Evolutionary conservation across 805 yeast species (phyloP).

Genomic region (Hyphopichia homilentoma): DNA sequence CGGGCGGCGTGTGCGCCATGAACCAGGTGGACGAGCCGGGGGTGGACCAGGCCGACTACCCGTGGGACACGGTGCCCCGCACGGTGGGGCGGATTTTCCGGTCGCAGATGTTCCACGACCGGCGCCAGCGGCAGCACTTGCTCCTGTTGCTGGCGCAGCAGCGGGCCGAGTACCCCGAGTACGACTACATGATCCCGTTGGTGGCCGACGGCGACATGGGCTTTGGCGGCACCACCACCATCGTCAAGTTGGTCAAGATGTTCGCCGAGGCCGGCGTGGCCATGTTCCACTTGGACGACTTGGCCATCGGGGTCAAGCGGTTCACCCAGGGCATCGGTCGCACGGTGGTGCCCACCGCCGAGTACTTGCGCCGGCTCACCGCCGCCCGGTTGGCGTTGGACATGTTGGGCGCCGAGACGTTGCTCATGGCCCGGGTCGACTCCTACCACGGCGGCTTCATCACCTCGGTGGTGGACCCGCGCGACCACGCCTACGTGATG

Average conservation of each 20-base stretch:
- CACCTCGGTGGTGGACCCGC: slow-evolving; percentile 8
- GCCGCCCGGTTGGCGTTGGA: slow-evolving; percentile 11
- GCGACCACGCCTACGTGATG: slow-evolving; percentile 10
- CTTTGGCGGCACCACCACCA: slow-evolving; percentile 11
- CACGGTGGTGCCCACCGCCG: slow-evolving; percentile 10
- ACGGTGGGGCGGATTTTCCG: slow-evolving; percentile 7
- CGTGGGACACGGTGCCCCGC: slow-evolving; percentile 64
- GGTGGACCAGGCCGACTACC: slow-evolving; percentile 68
- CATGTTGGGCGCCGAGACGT: slow-evolving; percentile 11
- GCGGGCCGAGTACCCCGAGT: slow-evolving; percentile 5
- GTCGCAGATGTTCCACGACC: slow-evolving; percentile 10
- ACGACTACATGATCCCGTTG: slow-evolving; percentile 8
- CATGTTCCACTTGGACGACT: slow-evolving; percentile 6
- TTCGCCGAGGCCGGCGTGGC: slow-evolving; percentile 10
- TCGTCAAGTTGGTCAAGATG: slow-evolving; percentile 4
- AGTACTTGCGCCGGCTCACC: slow-evolving; percentile 9
- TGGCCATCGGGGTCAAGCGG: slow-evolving; percentile 10
- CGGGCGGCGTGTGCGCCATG: slow-evolving; percentile 60
- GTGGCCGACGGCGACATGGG: slow-evolving; percentile 13
- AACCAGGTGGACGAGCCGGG: slow-evolving; percentile 62
- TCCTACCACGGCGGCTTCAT: slow-evolving; percentile 9
- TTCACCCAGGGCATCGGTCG: slow-evolving; percentile 11
- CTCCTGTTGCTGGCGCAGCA: slow-evolving; percentile 8
- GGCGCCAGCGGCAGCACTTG: slow-evolving; percentile 8
- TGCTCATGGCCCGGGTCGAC: slow-evolving; percentile 10